Base-by-base conservation (phyloP, 345 rosid genomes). In the Gossypium longicalyx region DNA sequence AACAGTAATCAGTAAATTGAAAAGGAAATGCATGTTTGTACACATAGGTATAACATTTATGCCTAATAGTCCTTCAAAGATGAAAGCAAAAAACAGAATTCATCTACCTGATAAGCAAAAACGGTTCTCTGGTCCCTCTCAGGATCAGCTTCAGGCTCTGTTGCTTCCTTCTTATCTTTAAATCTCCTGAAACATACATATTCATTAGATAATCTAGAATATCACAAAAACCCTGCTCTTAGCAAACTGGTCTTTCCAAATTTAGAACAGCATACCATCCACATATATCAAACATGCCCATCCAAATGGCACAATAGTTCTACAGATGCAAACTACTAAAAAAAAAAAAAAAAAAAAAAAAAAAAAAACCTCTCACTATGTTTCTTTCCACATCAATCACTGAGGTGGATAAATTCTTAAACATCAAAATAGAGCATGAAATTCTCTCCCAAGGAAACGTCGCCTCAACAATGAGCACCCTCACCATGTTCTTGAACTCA, bases 91-190 rank as follows among this genome's bases (percentile, higher is more conserved):
- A 43, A 1, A 64, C 23, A 41, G 43, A 27, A 47, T 73, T 9
- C 48, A 77, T 53, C 22, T 67, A 91, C 98, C 97, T 91, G 98
- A 75, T 94, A 94, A 15, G 96, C 98, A 84, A 94, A 94, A 78
- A 94, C 98, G 10, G 98, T 92, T 85, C 96, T 86, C 80, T 91
- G 98, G 81, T 94, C 98, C 81, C 98, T 91, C 85, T 94, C 98
- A 1, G 98, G 98, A 83, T 94, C 98, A 57, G 87, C 91, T 83
- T 92, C 98, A 74, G 97, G 92, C 80, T 92, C 97, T 68, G 74
- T 77, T 4, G 73, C 78, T 70, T 93, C 97, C 80, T 89, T 92
- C 87, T 92, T 91, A 15, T 92, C 98, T 83, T 80, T 94, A 67
- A 73, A 85, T 82, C 87, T 88, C 87, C 97, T 93, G 86, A 67